Evolutionary conservation across 1,139 yeast genomes (phyloP).

Genomic region (Yamadazyma sp.): DNA sequence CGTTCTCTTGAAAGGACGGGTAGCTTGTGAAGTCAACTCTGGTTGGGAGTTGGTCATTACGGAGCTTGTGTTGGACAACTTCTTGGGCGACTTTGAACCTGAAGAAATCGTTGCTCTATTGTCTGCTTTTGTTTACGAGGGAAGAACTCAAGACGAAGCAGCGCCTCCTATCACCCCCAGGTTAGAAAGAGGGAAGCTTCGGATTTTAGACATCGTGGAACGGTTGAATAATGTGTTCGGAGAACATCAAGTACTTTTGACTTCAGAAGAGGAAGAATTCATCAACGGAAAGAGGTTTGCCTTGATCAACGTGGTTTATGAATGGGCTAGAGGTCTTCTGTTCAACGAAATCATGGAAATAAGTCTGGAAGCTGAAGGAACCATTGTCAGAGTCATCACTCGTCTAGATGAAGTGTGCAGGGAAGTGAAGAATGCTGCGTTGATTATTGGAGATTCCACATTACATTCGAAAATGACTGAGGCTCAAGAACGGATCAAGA

Average conservation of each 20-base stretch:
- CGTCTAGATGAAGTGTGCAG: constrained; percentile 93
- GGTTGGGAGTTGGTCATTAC: constrained; percentile 91
- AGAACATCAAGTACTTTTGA: constrained; percentile 69
- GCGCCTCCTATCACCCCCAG: constrained; percentile 74
- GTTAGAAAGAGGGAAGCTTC: constrained; percentile 71
- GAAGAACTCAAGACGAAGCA: constrained; percentile 64
- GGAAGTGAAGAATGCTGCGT: constrained; percentile 90
- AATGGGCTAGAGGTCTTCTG: constrained; percentile 96
- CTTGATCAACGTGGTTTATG: constrained; percentile 89
- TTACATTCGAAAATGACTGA: constrained; percentile 85
- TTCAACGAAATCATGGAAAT: constrained; percentile 88
- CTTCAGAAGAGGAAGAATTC: constrained; percentile 85
- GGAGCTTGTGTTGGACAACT: constrained; percentile 85
- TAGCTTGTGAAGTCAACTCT: constrained; percentile 82
- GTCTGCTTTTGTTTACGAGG: constrained; percentile 92
- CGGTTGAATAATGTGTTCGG: constrained; percentile 62
- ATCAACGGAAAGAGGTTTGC: constrained; percentile 84
- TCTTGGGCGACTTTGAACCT: constrained; percentile 89
- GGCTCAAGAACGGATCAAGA: constrained; percentile 92
- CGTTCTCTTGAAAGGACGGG: constrained; percentile 83
- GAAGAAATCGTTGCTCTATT: constrained; percentile 93
- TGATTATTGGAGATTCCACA: constrained; percentile 89
- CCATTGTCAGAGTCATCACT: constrained; percentile 95
- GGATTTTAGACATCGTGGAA: constrained; percentile 70
- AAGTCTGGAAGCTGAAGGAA: constrained; percentile 92